A percentile compares a stretch with the other conserved stretches of the same genome.
Conservation (phyloP, 2,329 filamentous ascomycete species). For the Fusarium zealandicum region DNA sequence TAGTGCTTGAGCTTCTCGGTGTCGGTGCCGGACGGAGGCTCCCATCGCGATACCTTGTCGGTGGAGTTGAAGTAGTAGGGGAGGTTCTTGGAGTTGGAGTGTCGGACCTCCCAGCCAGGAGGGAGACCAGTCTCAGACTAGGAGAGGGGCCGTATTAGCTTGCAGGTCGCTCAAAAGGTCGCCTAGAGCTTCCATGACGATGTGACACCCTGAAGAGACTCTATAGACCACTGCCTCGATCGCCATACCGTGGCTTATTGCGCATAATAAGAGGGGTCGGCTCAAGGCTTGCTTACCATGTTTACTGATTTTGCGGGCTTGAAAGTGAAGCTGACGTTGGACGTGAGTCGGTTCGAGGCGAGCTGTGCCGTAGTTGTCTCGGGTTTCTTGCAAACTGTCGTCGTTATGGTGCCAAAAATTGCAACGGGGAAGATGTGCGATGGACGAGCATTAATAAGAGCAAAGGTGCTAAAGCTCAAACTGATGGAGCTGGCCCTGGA, state of each 20-base stretch:
- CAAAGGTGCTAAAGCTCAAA: constrained; percentile 25
- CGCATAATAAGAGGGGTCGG: not conserved
- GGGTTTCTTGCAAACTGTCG: not conserved
- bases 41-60: constrained; percentile 92
- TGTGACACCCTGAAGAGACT: not conserved
- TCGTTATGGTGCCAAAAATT: constrained; percentile 18
- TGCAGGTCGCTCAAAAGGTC: not conserved
- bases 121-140: constrained; percentile 83
- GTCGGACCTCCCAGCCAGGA: constrained; percentile 90
- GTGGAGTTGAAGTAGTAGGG: constrained; percentile 96
- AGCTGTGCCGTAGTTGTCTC: not conserved
- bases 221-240: too few relatives aligned
- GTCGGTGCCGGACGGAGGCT: constrained; percentile 87
- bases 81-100: constrained; percentile 97
- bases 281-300: constrained; percentile 27
- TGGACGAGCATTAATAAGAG: constrained; percentile 9
- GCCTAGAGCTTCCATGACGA: too few relatives aligned
- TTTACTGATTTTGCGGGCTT: constrained; percentile 15
- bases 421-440: constrained; percentile 13
- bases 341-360: not conserved
- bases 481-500: constrained; percentile 24
- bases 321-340: not conserved
- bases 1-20: constrained; percentile 91
- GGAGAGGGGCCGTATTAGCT: constrained; percentile 11
- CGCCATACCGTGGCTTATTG: not conserved